Base-by-base conservation (phyloP, 495 filamentous ascomycete species). In the Podospora bellae-mahoneyi region DNA sequence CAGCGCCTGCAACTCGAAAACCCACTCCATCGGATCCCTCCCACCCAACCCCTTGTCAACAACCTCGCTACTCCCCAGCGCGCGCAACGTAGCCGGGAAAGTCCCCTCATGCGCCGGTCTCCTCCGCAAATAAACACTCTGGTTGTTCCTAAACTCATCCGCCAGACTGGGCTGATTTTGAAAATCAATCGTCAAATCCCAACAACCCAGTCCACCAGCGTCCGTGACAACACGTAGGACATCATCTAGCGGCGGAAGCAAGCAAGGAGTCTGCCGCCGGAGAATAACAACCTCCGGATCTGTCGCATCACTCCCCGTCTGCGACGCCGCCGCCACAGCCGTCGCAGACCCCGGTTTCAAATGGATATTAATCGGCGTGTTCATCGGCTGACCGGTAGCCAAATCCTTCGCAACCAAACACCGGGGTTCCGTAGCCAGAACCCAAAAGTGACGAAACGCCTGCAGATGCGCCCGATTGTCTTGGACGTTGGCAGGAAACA, bases 361-460 rank as follows among this genome's bases (percentile, higher is more conserved):
- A 6, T 71, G 73, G 34, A 84, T 78, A 30, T 75, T 70, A 69
- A 99, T 84, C 0, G 92, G 90, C 20, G 94, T 82, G 44, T 87
- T 84, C 64, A 94, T 85, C 1, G 94, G 92, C 13, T 90, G 88
- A 64, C 90, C 85, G 0, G 91, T 94, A 66, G 92, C 90, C 7
- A 94, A 85, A 69, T 98, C 94, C 59, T 92, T 89, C 7, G 90
- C 85, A 4, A 99, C 84, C 4, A 98, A 84, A 75, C 95, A 98
- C 62, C 95, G 88, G 0, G 92, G 87, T 68, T 98, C 95, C 6
- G 92, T 89, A 5, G 96, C 95, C 10, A 99, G 84, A 16, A 96
- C 93, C 95, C 95, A 99, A 74, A 99, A 89, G 78, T 99, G 95
- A 2, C 96, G 90, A 83, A 98, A 96, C 6, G 95, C 95, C 83